Base-by-base conservation (phyloP, 2,329 filamentous ascomycete genomes). In the Lachnellula subtilissima region DNA sequence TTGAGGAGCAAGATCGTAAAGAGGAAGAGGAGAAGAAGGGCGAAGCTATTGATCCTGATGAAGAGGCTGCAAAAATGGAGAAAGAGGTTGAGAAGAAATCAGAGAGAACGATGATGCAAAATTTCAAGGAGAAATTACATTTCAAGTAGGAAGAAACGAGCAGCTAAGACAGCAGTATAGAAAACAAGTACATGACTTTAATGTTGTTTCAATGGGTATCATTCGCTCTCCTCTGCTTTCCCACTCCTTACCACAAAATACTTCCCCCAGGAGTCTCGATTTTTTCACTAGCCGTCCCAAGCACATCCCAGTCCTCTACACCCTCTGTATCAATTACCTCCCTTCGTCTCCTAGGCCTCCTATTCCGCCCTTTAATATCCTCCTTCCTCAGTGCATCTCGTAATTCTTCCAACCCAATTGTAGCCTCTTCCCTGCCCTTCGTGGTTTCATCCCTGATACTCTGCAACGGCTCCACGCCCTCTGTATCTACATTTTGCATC, bases 401-500 rank as follows among this genome's bases (percentile, higher is more conserved):
- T 19, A 70, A 58, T 28, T 64, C 54, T 39, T 79, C 76, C 48
- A 89, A 61, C 0, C 78, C 80, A 50, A 91, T 77, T 4, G 82
- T 82, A 47, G 79, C 78, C 60, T 84, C 83, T 39, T 73, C 68
- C 25, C 80, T 66, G 0, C 81, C 83, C 12, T 72, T 71, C 2
- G 68, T 64, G 1, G 88, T 89, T 75, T 94, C 92, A 70, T 97
- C 93, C 52, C 90, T 84, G 55, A 97, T 87, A 46, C 87, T 86
- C 50, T 83, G 79, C 45, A 99, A 74, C 0, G 94, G 92, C 54
- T 84, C 78, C 0, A 97, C 77, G 3, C 81, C 84, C 0, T 78
- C 73, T 0, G 90, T 92, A 70, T 96, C 82, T 49, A 96, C 86
- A 46, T 79, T 76, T 68, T 96, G 92, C 19, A 97, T 85, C 60